Conservation (phyloP, 208 protist species). For the Crithidia brevicula region DNA sequence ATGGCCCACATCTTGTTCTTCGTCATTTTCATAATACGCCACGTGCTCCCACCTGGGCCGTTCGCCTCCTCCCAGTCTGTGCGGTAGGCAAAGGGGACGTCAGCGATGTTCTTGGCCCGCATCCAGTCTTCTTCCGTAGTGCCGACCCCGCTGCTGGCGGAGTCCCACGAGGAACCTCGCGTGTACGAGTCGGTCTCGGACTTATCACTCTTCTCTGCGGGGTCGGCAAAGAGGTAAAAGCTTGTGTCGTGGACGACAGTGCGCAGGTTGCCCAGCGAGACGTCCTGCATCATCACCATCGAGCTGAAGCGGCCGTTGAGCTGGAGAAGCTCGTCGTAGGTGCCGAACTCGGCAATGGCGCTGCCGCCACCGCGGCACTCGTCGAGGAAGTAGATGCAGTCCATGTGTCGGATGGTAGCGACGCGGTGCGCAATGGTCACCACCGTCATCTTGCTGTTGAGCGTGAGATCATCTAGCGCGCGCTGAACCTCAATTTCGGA, state of each 20-base stretch:
- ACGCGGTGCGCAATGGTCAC: slow-evolving; percentile 92
- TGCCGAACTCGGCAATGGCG: slow-evolving; percentile 61
- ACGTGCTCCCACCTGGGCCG: slow-evolving; percentile 38
- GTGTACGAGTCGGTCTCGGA: not conserved
- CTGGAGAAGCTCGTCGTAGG: slow-evolving; percentile 66
- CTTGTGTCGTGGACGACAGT: slow-evolving; percentile 47
- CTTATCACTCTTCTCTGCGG: slow-evolving; percentile 9
- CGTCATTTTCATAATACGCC: slow-evolving; percentile 62
- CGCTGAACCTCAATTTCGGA: slow-evolving; percentile 90
- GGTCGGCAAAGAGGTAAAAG: slow-evolving; percentile 41
- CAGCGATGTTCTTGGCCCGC: slow-evolving; percentile 49
- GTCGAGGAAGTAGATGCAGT: slow-evolving; percentile 86
- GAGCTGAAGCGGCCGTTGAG: slow-evolving; percentile 64
- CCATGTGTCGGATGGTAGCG: slow-evolving; percentile 85
- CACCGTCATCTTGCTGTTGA: slow-evolving; percentile 61
- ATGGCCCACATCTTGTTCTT: slow-evolving; percentile 43
- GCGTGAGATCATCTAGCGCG: slow-evolving; percentile 74
- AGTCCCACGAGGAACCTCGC: slow-evolving; percentile 21
- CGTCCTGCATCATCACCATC: slow-evolving; percentile 74
- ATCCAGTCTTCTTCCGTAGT: slow-evolving; percentile 30
- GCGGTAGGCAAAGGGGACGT: slow-evolving; percentile 62
- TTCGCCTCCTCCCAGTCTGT: slow-evolving; percentile 60
- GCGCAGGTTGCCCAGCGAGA: slow-evolving; percentile 16
- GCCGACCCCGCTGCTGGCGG: slow-evolving; percentile 2
- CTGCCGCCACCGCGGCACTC: slow-evolving; percentile 51